Conservation (phyloP, 495 filamentous ascomycete species). For the Tuber indicum region DNA sequence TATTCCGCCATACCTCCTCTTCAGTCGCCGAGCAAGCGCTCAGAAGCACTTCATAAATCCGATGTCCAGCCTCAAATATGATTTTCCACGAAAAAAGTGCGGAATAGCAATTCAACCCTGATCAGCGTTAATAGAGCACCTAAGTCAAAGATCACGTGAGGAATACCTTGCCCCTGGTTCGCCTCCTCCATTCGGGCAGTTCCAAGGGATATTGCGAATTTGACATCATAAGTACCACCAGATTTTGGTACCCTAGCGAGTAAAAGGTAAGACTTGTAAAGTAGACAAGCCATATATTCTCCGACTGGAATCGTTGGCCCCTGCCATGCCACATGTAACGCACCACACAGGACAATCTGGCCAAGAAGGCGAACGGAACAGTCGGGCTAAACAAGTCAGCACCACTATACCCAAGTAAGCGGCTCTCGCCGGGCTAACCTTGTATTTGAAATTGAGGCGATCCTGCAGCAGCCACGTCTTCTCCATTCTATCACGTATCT, state of each 20-base stretch:
- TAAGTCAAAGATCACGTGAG: neutral
- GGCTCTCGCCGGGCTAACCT: slow-evolving; percentile 49
- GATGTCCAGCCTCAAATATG: slow-evolving; percentile 69
- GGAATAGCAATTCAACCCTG: slow-evolving; percentile 73
- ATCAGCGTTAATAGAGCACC: neutral
- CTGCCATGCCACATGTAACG: slow-evolving; percentile 78
- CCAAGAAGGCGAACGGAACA: slow-evolving; percentile 64
- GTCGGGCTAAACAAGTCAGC: slow-evolving; percentile 26
- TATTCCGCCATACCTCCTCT: slow-evolving; percentile 66
- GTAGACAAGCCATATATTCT: slow-evolving; percentile 77
- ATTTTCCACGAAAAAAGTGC: slow-evolving; percentile 89
- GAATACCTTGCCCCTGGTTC: slow-evolving; percentile 73
- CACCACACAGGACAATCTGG: slow-evolving; percentile 76
- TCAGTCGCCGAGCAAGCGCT: slow-evolving; percentile 81
- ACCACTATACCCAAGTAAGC: slow-evolving; percentile 5
- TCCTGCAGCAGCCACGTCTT: slow-evolving; percentile 75
- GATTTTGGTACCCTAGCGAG: slow-evolving; percentile 61
- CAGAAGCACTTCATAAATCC: slow-evolving; percentile 75
- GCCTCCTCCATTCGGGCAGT: slow-evolving; percentile 67
- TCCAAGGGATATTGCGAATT: slow-evolving; percentile 64
- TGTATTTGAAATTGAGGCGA: slow-evolving; percentile 63
- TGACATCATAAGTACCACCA: slow-evolving; percentile 60
- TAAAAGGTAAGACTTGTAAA: slow-evolving; percentile 75
- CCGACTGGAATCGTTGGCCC: slow-evolving; percentile 59
- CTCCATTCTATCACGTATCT: slow-evolving; percentile 54